Percentiles rank a stretch among this genome's conserved stretches.
These are phyloP conservation scores for Gryganskiella cystojenkinii DNA, from an alignment of 192 early-diverging fungal genomes.

Conservation along the genomic window DNA sequence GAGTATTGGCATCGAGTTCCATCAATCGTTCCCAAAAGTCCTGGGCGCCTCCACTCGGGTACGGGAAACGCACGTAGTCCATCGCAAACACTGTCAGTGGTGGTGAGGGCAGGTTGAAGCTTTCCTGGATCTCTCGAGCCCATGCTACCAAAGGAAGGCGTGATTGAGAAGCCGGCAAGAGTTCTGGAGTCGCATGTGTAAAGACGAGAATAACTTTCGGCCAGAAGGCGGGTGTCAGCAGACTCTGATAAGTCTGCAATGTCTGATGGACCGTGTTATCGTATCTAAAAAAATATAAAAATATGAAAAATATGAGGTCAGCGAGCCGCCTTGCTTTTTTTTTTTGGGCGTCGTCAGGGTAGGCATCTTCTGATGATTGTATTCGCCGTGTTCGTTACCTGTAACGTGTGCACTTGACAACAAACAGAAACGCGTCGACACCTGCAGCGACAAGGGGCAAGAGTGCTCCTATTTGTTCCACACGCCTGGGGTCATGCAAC, in stretches of 20 bases:
- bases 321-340: neutral
- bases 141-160: conserved; percentile 29
- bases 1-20: conserved; percentile 49
- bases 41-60: conserved; percentile 39
- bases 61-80: conserved; percentile 47
- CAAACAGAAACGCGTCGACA: conserved; percentile 56
- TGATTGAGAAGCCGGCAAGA: conserved; percentile 15
- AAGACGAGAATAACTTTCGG: conserved; percentile 46
- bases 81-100: conserved; percentile 37
- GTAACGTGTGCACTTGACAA: conserved; percentile 56
- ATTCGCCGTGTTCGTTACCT: too few relatives aligned
- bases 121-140: conserved; percentile 45
- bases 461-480: conserved; percentile 35
- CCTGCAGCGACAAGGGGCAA: conserved; percentile 33
- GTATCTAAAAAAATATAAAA: conserved; percentile 19
- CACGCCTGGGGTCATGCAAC: conserved; percentile 34
- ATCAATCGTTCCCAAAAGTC: conserved; percentile 45
- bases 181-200: conserved; percentile 46
- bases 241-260: conserved; percentile 33
- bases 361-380: too few relatives aligned
- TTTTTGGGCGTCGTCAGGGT: neutral
- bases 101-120: conserved; percentile 33
- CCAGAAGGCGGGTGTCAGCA: conserved; percentile 48
- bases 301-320: too few relatives aligned
- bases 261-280: conserved; percentile 49